Percentiles rank a stretch among this genome's conserved stretches.
Conservation (phyloP, 345 rosid species). For the Chamaenerion angustifolium region DNA sequence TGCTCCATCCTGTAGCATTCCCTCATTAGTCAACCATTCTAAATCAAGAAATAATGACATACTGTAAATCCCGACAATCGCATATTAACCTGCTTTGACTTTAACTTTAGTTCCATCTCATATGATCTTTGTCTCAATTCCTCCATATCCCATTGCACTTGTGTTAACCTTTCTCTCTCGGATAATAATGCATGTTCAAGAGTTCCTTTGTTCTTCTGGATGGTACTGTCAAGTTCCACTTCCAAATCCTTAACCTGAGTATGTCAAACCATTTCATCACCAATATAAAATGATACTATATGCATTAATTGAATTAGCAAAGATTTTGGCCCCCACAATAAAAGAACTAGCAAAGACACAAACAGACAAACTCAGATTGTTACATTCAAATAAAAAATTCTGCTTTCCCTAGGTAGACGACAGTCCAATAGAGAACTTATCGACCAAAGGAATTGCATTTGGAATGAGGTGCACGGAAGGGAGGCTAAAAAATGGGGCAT, state of each 20-base stretch:
- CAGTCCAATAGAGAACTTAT: too few species aligned
- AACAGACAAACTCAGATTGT: too few species aligned
- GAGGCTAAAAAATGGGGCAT: too few species aligned
- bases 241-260: conserved; percentile 85
- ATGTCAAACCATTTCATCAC: conserved; percentile 10
- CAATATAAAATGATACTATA: background rate
- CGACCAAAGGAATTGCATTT: too few species aligned
- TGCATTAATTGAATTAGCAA: too few species aligned
- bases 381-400: too few species aligned
- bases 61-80: background rate
- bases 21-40: background rate
- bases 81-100: conserved; percentile 46
- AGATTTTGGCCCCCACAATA: too few species aligned
- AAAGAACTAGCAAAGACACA: too few species aligned
- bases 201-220: conserved; percentile 80
- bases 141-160: conserved; percentile 99
- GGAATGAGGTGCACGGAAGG: too few species aligned
- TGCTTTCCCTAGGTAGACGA: too few species aligned
- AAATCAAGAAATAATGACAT: background rate
- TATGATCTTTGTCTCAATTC: conserved; percentile 71
- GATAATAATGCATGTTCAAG: conserved; percentile 73
- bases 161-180: conserved; percentile 81
- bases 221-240: conserved; percentile 80
- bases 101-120: conserved; percentile 83
- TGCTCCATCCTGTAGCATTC: conserved; percentile 42